Conservation (phyloP, 148 eudicot species). For the Cornus suecica region DNA sequence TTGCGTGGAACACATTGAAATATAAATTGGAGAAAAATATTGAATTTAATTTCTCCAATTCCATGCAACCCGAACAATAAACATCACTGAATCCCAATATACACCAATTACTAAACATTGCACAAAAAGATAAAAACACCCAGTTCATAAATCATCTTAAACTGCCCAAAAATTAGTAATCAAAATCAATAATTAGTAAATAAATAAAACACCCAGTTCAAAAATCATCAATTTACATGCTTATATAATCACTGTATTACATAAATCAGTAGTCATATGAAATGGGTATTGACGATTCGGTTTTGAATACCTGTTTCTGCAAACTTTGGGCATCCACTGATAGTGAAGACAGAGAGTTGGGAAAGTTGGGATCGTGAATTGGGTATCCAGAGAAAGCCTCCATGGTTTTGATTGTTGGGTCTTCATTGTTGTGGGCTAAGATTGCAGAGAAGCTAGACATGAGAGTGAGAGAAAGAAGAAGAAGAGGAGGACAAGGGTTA, state of each 20-base stretch:
- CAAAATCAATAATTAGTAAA: neutral
- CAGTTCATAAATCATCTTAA: constrained; percentile 1
- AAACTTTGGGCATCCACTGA: constrained; percentile 49
- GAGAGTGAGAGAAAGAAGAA: constrained; percentile 1
- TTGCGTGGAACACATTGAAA: too few species aligned
- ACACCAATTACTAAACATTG: neutral
- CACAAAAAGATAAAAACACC: neutral
- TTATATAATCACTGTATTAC: neutral
- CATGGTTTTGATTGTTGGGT: constrained; percentile 60
- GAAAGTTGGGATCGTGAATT: constrained; percentile 38
- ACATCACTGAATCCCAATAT: too few species aligned
- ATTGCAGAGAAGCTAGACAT: constrained; percentile 2
- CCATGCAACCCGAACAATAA: too few species aligned
- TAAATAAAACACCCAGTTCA: neutral
- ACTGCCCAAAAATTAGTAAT: neutral
- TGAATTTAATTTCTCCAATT: too few species aligned
- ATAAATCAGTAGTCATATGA: neutral
- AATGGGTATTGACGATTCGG: neutral
- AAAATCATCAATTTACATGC: too few species aligned
- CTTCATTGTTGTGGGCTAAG: constrained; percentile 26
- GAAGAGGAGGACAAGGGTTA: neutral
- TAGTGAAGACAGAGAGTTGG: constrained; percentile 39
- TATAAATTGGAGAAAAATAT: too few species aligned
- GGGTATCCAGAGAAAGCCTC: constrained; percentile 73
- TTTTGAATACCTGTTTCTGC: constrained; percentile 53